Evolutionary conservation across 352 stramenopile species (phyloP).

Genomic region (Thalassiosira hispida): DNA sequence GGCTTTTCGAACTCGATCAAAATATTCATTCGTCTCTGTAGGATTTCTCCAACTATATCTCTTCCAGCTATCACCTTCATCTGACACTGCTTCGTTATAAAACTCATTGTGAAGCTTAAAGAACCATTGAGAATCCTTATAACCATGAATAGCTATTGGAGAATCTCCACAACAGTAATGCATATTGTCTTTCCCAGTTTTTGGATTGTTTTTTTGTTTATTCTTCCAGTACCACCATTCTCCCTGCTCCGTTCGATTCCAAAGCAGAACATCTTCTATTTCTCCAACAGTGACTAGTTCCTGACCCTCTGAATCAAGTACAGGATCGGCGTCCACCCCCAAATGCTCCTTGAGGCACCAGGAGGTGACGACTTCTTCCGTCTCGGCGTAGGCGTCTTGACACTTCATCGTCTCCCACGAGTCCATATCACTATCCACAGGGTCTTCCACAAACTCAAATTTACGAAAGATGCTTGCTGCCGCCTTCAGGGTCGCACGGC

Average conservation of each 20-base stretch:
- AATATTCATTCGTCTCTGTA: constrained; percentile 27
- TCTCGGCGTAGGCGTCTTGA: constrained; percentile 20
- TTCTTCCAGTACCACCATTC: constrained; percentile 58
- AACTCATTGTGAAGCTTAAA: constrained; percentile 45
- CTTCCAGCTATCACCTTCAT: constrained; percentile 7
- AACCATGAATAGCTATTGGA: constrained; percentile 49
- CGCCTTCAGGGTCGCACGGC: constrained; percentile 19
- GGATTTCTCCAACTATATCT: constrained; percentile 39
- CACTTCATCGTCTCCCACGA: not conserved
- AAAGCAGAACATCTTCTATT: constrained; percentile 42
- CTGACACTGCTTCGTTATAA: constrained; percentile 14
- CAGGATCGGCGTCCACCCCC: constrained; percentile 27
- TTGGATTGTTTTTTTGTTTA: constrained; percentile 36
- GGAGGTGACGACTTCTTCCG: constrained; percentile 43
- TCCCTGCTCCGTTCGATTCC: constrained; percentile 47
- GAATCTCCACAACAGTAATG: constrained; percentile 49
- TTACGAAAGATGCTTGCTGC: constrained; percentile 8
- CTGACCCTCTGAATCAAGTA: constrained; percentile 28
- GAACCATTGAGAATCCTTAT: constrained; percentile 50
- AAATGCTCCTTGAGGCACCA: constrained; percentile 52
- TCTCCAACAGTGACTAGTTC: constrained; percentile 38
- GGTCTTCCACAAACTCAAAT: constrained; percentile 14
- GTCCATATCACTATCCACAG: not conserved
- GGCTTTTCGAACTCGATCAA: constrained; percentile 42
- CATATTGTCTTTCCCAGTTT: constrained; percentile 27